phyloP scores from a whole-genome alignment of 2,329 filamentous ascomycete species.

The Epichloe scottii region DNA sequence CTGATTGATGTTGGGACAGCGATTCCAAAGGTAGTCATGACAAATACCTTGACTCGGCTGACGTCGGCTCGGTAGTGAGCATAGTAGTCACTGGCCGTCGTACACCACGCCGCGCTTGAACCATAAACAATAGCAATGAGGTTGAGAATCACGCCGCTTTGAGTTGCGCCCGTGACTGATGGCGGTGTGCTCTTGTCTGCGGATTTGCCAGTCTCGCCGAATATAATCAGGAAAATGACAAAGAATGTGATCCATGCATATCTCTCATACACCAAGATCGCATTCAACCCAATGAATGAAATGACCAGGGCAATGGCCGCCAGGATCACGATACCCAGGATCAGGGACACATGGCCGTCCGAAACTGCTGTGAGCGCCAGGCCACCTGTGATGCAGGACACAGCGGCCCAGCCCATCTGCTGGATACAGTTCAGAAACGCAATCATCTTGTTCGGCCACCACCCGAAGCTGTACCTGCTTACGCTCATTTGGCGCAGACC shows the following conservation, averaged over 20 bases:
- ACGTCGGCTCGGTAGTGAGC: constrained; percentile 32
- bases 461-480: constrained; percentile 35
- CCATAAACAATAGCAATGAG: constrained; percentile 35
- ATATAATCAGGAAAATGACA: constrained; percentile 36
- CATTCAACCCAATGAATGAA: constrained; percentile 37
- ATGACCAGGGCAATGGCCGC: constrained; percentile 35
- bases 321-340: constrained; percentile 41
- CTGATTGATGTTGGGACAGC: constrained; percentile 35
- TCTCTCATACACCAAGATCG: constrained; percentile 36
- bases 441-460: constrained; percentile 37
- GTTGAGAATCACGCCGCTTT: constrained; percentile 27
- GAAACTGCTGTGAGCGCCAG: constrained; percentile 34
- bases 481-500: constrained; percentile 39
- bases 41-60: constrained; percentile 32
- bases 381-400: constrained; percentile 39
- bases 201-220: constrained; percentile 29
- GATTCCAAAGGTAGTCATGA: constrained; percentile 35
- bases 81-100: constrained; percentile 21
- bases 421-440: constrained; percentile 26
- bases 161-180: constrained; percentile 19
- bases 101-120: constrained; percentile 34
- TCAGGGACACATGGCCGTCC: constrained; percentile 29
- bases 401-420: constrained; percentile 37
- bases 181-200: constrained; percentile 27
- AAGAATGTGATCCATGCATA: constrained; percentile 37